Evolutionary conservation across 805 yeast species (phyloP).

Genomic region (Grigorovia transvaalensis): DNA sequence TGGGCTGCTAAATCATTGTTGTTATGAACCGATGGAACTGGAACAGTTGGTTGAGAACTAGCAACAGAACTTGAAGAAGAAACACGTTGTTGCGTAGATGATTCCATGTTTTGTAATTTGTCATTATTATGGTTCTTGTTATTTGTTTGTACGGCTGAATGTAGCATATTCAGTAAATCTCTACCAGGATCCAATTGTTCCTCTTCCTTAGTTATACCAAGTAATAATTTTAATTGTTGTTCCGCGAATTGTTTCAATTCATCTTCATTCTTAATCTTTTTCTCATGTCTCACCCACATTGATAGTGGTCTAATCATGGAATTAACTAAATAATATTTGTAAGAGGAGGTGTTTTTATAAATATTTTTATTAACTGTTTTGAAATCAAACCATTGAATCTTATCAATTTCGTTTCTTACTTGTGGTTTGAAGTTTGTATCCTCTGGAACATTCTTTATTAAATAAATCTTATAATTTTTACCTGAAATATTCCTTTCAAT

Average conservation of each 20-base stretch:
- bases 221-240: constrained; percentile 47
- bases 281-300: constrained; percentile 47
- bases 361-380: constrained; percentile 32
- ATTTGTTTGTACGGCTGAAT: constrained; percentile 31
- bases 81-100: neutral
- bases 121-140: constrained; percentile 1
- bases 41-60: neutral
- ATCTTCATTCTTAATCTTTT: constrained; percentile 41
- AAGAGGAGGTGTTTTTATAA: constrained; percentile 15
- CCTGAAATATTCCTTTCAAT: constrained; percentile 75
- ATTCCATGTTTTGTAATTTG: neutral
- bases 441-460: constrained; percentile 71
- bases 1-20: neutral
- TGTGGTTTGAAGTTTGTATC: constrained; percentile 64
- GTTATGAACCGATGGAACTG: neutral
- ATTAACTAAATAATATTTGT: constrained; percentile 30
- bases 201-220: constrained; percentile 43
- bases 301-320: constrained; percentile 35
- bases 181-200: constrained; percentile 57
- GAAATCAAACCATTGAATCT: constrained; percentile 69
- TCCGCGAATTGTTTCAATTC: constrained; percentile 57
- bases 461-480: constrained; percentile 75
- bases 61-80: neutral
- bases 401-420: constrained; percentile 80
- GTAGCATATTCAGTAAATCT: constrained; percentile 57